Evolutionary conservation across 176 grass and related monocot genomes (phyloP).

Genomic region (bread wheat (Triticum aestivum)): DNA sequence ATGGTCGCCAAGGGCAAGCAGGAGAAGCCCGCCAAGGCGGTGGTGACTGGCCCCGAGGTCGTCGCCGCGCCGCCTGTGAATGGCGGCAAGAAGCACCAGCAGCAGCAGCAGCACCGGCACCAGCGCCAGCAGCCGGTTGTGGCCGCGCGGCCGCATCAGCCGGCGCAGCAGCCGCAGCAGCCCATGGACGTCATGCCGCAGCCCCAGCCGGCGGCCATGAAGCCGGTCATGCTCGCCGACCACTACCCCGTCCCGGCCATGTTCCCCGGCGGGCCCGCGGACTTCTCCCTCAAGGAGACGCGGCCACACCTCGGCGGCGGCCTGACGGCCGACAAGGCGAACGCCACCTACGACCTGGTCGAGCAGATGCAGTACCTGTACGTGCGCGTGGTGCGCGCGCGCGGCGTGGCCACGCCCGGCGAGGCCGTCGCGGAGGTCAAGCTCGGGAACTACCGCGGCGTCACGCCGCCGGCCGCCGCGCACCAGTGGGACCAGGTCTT

Average conservation of each 20-base stretch:
- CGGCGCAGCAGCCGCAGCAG: constrained; percentile 28
- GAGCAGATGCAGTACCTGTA: constrained; percentile 96
- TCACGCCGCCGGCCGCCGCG: constrained; percentile 41
- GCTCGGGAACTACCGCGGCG: constrained; percentile 87
- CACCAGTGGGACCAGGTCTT: constrained; percentile 84
- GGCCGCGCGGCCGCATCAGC: constrained; percentile 26
- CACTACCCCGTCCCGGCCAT: constrained; percentile 44
- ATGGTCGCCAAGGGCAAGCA: constrained; percentile 14
- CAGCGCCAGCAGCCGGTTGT: constrained; percentile 28
- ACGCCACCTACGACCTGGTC: constrained; percentile 83
- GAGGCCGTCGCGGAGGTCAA: constrained; percentile 84
- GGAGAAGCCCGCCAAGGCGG: constrained; percentile 39
- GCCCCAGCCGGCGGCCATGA: constrained; percentile 6
- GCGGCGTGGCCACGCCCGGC: constrained; percentile 39
- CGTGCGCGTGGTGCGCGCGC: constrained; percentile 78
- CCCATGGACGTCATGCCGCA: constrained; percentile 37
- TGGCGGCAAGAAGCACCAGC: constrained; percentile 44
- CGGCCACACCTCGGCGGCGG: constrained; percentile 59
- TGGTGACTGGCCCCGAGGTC: constrained; percentile 37
- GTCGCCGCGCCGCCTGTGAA: constrained; percentile 18
- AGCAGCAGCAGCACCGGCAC: constrained; percentile 15
- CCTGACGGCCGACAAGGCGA: constrained; percentile 55
- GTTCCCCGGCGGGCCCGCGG: constrained; percentile 39
- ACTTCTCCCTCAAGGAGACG: constrained; percentile 86
- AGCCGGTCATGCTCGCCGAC: constrained; percentile 53